Base-by-base conservation (phyloP, 2,329 filamentous ascomycete genomes). In the Neopestalotiopsis sp. region DNA sequence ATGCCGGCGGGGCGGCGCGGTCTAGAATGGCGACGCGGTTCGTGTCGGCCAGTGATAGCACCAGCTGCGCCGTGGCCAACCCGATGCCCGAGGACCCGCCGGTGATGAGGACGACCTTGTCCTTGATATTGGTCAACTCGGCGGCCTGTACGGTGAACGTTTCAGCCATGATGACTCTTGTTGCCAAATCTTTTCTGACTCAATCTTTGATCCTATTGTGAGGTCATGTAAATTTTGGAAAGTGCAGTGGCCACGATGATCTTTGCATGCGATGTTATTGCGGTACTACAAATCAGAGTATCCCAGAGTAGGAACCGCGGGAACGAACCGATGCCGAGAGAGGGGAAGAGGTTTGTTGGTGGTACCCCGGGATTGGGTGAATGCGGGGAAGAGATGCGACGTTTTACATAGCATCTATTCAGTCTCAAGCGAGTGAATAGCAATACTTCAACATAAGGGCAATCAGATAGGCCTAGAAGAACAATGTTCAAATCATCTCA, bases 61-160 rank as follows among this genome's bases (percentile, higher is more conserved):
- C 82, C 2, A 86, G 78, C 10, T 84, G 76, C 7, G 84, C 82
- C 1, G 89, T 89, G 66, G 86, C 86, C 14, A 89, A 82, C 38
- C 89, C 88, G 66, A 91, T 91, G 13, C 89, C 89, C 2, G 87
- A 89, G 0, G 86, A 87, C 66, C 86, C 86, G 61, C 88, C 88
- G 84, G 86, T 89, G 17, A 89, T 79, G 30, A 89, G 73, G n/a
- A 86, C 80, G 20, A 87, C 82, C 74, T 88, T 84, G 34, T 81
- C 84, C 69, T 82, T 83, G 45, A 88, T 77, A 52, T 75, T 71
- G 14, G 71, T 70, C 4, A 88, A 75, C 52, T 83, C 80, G 6
- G 79, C 76, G 69, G 86, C 82, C 49, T 81, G 74, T 59, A 88
- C 86, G 1, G 75, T 72, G 38, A 87, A 80, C 71, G 49, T 38